Evolutionary conservation across 306 rosid genomes (phyloP), one percentile per base, ranked within the genome.

Genomic region (Benincasa hispida): DNA sequence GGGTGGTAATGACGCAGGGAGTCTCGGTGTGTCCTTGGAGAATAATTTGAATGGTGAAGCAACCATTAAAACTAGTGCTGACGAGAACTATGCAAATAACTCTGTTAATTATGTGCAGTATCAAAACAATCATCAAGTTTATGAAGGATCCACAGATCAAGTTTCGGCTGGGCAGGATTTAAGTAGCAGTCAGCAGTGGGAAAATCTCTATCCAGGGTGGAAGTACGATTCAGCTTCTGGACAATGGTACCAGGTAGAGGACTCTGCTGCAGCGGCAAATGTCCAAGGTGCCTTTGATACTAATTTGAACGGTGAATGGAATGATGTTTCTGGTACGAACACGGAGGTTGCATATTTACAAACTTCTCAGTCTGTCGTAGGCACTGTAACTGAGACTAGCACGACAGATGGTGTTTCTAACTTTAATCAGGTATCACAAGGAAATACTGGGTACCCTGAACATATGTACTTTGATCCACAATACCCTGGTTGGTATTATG

Each of bases 171-270:
- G 39, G 74, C 89, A 86, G 78, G 96, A 91, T 85, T 80, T 75
- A 27, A 88, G 65, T 78, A 85, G 82, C 76, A 79, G 85, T 51
- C 90, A 89, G 84, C 75, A 81, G 53, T 91, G 95, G 98, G 96
- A 93, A 78, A 80, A 81, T 82, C 84, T 79, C 35, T 92, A 89
- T 88, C 98, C 96, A 37, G 96, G 98, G 56, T 93, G 96, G 96
- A 93, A 80, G 84, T 88, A 76, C 66, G 96, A 93, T 68, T 12
- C 76, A 17, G 70, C 66, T 83, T 82, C 88, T 6, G 89, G 90
- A 78, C 89, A 93, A 70, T 93, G 98, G 96, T 86, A 88, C 83
- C 93, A 82, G 82, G 84, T 88, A n/a, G 91, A 87, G 42, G 87
- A 25, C 75, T 77, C 77, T 73, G 75, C 76, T 77, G 79, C 72